phyloP scores from a whole-genome alignment of 75 land plant genomes.

The Picea glauca region DNA sequence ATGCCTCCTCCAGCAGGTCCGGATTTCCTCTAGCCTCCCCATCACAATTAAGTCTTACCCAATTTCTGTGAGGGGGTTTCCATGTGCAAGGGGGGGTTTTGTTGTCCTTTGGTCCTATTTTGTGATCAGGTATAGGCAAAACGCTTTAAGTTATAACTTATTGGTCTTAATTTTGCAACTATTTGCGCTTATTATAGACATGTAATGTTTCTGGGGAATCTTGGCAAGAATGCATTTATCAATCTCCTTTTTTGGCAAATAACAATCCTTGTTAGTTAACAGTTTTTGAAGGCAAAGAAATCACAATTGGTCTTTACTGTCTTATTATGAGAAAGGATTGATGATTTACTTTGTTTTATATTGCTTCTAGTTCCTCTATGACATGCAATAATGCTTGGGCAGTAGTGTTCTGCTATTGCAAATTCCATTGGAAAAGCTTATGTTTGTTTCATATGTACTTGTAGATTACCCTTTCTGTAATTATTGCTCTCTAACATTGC shows the following conservation, averaged over 20 bases:
- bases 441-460: neutral
- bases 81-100: no score
- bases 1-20: no score
- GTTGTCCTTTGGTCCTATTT: no score
- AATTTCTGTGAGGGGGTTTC: no score
- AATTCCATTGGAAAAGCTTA: neutral
- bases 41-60: no score
- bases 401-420: neutral
- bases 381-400: neutral
- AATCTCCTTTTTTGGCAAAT: neutral
- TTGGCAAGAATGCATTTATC: neutral
- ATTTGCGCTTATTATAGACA: neutral
- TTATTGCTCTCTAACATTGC: conserved; percentile 3
- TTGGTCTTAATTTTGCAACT: no score
- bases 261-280: neutral
- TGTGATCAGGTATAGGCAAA: no score
- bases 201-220: neutral
- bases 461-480: neutral
- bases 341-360: neutral
- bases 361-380: neutral
- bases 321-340: neutral
- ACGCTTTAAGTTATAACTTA: no score
- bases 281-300: neutral
- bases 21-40: no score
- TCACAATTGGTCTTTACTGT: neutral